A percentile compares a stretch with the other conserved stretches of the same genome.
These are phyloP conservation scores for Trichoderma oligosporum DNA, from an alignment of 2,329 filamentous ascomycete genomes.

Conservation along the genomic window DNA sequence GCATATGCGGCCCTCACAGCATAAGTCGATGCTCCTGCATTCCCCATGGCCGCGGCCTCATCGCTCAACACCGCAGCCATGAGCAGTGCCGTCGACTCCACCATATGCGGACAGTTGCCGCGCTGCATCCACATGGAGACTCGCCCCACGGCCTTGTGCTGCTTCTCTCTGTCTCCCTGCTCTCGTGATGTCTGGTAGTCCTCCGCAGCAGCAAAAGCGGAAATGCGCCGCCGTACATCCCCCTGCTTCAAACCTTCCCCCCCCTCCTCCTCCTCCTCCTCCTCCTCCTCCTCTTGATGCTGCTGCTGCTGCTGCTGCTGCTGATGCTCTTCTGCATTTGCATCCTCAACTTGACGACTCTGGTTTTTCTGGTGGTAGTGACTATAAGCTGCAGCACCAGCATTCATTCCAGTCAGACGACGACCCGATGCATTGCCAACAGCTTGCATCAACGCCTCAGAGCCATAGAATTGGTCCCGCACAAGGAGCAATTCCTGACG, in stretches of 20 bases:
- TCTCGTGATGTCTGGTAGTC: conserved; percentile 9
- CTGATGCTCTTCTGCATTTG: conserved; percentile 8
- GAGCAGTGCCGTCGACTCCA: conserved; percentile 74
- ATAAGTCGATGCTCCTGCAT: conserved; percentile 48
- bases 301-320: background rate
- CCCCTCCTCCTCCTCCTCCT: conserved; percentile 13
- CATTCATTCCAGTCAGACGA: background rate
- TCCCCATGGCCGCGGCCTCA: conserved; percentile 35
- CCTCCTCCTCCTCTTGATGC: background rate
- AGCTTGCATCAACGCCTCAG: conserved; percentile 17
- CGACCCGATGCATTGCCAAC: background rate
- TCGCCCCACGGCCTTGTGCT: conserved; percentile 51
- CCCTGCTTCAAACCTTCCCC: conserved; percentile 16
- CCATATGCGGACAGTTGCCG: conserved; percentile 70
- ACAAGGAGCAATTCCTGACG: conserved; percentile 62
- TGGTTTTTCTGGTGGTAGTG: conserved; percentile 9
- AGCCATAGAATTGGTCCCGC: conserved; percentile 59
- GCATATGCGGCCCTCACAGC: conserved; percentile 67
- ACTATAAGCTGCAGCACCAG: conserved; percentile 1
- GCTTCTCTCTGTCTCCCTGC: conserved; percentile 9
- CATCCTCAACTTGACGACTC: background rate
- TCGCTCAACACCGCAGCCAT: conserved; percentile 67
- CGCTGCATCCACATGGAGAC: conserved; percentile 68
- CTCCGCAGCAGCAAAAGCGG: conserved; percentile 4
- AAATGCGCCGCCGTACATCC: conserved; percentile 3